phyloP scores from a whole-genome alignment of 208 protist species.

The Leishmania martiniquensis region DNA sequence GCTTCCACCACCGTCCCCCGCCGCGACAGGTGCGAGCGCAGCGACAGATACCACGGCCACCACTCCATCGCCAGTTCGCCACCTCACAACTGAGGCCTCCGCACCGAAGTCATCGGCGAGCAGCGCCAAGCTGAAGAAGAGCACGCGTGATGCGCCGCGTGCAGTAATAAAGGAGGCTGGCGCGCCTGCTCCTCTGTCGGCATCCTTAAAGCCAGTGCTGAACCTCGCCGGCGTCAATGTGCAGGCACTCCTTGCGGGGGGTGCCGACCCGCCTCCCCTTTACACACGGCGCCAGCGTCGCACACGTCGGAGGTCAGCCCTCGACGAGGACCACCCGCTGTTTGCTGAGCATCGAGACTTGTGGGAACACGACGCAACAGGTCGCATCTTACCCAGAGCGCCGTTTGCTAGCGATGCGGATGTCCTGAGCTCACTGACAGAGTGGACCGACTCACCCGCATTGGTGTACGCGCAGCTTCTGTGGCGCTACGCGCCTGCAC shows the following conservation, averaged over 20 bases:
- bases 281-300: constrained; percentile 57
- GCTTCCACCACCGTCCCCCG: not conserved
- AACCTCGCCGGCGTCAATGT: constrained; percentile 50
- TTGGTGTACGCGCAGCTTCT: constrained; percentile 77
- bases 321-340: constrained; percentile 54
- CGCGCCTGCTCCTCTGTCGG: not conserved
- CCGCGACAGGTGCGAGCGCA: not conserved
- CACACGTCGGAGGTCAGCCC: constrained; percentile 37
- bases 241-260: constrained; percentile 45
- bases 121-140: not conserved
- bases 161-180: not conserved
- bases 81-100: not conserved
- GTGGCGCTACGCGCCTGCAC: constrained; percentile 72
- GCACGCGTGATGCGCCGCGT: not conserved
- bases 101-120: not conserved
- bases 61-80: not conserved
- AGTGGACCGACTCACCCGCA: constrained; percentile 63
- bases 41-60: not conserved
- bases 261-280: constrained; percentile 52
- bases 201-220: constrained; percentile 24
- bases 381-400: constrained; percentile 46
- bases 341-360: constrained; percentile 69
- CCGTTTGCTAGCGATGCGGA: constrained; percentile 78
- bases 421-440: constrained; percentile 63
- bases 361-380: constrained; percentile 36